Conservation (phyloP, 495 filamentous ascomycete genomes). For the Extremus antarcticus region DNA sequence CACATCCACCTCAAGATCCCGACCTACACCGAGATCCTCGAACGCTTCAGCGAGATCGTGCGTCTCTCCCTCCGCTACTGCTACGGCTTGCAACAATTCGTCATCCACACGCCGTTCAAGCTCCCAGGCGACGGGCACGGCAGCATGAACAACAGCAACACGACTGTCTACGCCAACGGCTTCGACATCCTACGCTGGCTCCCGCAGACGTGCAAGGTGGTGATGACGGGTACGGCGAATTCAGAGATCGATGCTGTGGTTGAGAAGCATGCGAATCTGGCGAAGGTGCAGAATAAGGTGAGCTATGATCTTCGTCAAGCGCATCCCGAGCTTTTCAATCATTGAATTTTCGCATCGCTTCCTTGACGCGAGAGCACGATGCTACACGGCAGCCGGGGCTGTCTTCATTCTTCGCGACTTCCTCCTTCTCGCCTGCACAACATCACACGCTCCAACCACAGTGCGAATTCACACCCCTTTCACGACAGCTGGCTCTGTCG, state of each 20-base stretch:
- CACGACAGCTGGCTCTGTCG: too few species aligned
- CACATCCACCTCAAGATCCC: slow-evolving; percentile 22
- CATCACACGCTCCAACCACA: too few species aligned
- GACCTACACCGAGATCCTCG: slow-evolving; percentile 27
- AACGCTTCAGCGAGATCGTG: slow-evolving; percentile 24
- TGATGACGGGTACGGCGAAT: slow-evolving; percentile 16
- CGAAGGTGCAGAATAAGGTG: slow-evolving; percentile 24
- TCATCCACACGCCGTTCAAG: slow-evolving; percentile 23
- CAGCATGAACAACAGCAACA: not conserved
- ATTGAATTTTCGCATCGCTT: too few species aligned
- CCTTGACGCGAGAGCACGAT: too few species aligned
- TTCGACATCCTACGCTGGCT: slow-evolving; percentile 29
- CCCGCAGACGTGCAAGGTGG: slow-evolving; percentile 23
- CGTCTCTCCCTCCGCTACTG: slow-evolving; percentile 28
- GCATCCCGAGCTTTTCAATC: too few species aligned
- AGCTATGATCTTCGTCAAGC: not conserved
- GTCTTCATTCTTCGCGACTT: too few species aligned
- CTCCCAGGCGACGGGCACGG: slow-evolving; percentile 10
- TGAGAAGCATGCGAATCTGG: slow-evolving; percentile 21
- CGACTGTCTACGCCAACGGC: slow-evolving; percentile 22
- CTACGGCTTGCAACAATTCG: slow-evolving; percentile 23
- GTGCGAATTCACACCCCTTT: too few species aligned
- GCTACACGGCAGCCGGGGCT: too few species aligned
- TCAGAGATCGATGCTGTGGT: slow-evolving; percentile 23
- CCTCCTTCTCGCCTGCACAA: too few species aligned